These are phyloP conservation scores for Pyrus hybrid DNA, from an alignment of 331 rosid species.

Conservation along the genomic window DNA sequence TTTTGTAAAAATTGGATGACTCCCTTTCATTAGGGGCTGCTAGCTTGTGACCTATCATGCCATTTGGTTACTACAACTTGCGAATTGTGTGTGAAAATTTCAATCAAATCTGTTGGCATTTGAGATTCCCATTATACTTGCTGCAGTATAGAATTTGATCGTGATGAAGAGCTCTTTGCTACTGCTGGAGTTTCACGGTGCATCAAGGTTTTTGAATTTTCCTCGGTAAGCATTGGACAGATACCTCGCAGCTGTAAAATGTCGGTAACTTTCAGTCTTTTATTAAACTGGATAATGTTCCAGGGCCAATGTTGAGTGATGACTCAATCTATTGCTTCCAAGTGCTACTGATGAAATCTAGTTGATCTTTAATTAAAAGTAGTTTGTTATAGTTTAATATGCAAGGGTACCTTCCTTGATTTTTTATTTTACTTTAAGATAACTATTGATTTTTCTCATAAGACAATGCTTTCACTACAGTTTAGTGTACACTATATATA, in stretches of 20 bases:
- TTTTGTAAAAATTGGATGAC: not conserved
- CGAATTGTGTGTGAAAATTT: not conserved
- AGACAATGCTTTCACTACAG: not conserved
- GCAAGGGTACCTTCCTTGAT: not conserved
- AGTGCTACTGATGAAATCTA: not conserved
- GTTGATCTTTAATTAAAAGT: not conserved
- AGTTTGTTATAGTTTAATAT: not conserved
- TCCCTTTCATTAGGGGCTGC: not conserved
- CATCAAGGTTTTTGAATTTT: conserved; percentile 41
- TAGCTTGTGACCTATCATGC: not conserved
- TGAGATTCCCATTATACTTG: conserved; percentile 4
- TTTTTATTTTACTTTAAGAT: not conserved
- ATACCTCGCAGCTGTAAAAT: not conserved
- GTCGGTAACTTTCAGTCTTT: not conserved
- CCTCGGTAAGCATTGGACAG: conserved; percentile 23
- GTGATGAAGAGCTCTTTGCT: conserved; percentile 37
- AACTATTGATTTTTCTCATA: not conserved
- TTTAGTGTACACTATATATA: not conserved
- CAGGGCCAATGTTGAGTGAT: not conserved
- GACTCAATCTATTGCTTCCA: not conserved
- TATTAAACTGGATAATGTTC: not conserved
- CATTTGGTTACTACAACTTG: not conserved
- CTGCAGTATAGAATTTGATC: conserved; percentile 47
- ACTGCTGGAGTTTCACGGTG: conserved; percentile 44
- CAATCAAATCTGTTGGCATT: not conserved